Conservation (phyloP, 2,329 filamentous ascomycete species). For the Sporothrix euskadiensis region DNA sequence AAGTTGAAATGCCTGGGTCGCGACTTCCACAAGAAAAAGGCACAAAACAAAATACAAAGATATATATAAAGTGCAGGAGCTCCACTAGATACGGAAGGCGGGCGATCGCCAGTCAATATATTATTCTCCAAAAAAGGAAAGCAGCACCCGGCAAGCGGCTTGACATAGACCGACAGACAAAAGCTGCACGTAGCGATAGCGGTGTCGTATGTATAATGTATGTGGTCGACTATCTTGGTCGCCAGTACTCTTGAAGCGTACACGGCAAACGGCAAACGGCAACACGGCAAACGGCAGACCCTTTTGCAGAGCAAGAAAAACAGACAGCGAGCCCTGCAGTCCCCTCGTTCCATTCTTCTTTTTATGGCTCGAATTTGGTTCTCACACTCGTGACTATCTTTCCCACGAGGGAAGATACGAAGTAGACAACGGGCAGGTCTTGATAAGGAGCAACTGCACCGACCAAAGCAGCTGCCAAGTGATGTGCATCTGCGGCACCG, state of each 20-base stretch:
- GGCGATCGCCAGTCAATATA: neutral
- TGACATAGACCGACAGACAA: neutral
- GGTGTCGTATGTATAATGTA: neutral
- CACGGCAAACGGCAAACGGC: constrained; percentile 9
- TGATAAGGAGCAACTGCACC: constrained; percentile 11
- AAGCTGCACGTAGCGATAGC: neutral
- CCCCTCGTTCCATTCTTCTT: neutral
- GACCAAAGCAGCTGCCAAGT: neutral
- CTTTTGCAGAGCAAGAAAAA: neutral
- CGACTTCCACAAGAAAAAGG: neutral
- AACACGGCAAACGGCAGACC: constrained; percentile 10
- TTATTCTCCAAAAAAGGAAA: neutral
- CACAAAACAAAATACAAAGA: neutral
- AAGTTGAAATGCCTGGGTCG: neutral
- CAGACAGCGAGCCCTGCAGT: neutral
- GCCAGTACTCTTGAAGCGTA: neutral
- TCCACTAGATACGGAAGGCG: neutral
- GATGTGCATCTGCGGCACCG: constrained; percentile 3
- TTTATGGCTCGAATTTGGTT: neutral
- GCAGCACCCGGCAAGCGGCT: neutral
- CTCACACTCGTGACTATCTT: neutral
- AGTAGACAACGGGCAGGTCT: neutral
- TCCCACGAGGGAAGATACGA: neutral
- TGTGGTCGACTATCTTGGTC: neutral
- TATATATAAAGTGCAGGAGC: neutral